Base-by-base conservation (phyloP, 768 basidiomycete species). In the Lactarius hatsudake region DNA sequence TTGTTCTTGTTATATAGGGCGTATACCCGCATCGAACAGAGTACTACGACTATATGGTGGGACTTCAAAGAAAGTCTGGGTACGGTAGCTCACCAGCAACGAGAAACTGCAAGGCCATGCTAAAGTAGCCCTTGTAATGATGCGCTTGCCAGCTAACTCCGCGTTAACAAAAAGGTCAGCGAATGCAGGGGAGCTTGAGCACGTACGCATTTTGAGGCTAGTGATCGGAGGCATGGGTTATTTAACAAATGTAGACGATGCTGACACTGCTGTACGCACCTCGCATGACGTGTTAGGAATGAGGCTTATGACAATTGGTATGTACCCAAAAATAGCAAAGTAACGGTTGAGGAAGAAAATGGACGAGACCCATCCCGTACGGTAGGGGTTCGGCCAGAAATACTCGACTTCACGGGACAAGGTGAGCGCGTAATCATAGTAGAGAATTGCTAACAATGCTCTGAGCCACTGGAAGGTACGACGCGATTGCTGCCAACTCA, bases 331-430 rank as follows among this genome's bases (percentile, higher is more conserved):
- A 15, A 73, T 23, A 5, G 68, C 43, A 18, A 70, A 6, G 57
- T 73, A 73, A 20, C 72, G 71, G 55, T 70, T 70, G 26, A 71
- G 57, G 62, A 73, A 70, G 63, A 69, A 73, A 5, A 72, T 10
- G 17, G 58, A 20, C 13, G 71, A 38, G 20, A 61, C 66, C 40
- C 59, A 57, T 23, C 30, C 62, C 4, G 30, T 23, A 23, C 43
- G 63, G 17, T 38, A 61, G 8, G 43, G 17, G 34, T 38, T 26
- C 7, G 42, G 23, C 72, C 72, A 73, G 57, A 68, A 72, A n/a
- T 42, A 51, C 34, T 68, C 65, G 15, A 73, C 62, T 64, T 73
- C 72, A 51, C 58, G 38, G 26, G 62, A 26, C n/a, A 73, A 61
- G 23, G 72, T 73, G 20, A 73, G 66, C 43, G 40, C 32, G 28